A percentile compares a stretch with the other conserved stretches of the same genome.
phyloP scores from a whole-genome alignment of 768 basidiomycete species.

The Candolleomyces aberdarensis region DNA sequence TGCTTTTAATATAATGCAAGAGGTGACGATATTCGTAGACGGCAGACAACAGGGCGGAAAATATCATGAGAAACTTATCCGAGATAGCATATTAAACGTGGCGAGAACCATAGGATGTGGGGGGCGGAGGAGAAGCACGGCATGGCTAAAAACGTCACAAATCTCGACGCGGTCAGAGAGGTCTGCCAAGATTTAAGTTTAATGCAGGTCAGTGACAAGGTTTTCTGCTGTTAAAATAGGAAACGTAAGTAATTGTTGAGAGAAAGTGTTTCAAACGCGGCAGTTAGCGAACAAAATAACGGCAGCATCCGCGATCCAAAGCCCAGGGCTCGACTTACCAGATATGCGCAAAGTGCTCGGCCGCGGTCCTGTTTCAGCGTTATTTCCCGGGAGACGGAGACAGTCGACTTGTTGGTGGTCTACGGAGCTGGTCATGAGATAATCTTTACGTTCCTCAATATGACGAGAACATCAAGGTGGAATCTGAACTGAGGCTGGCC shows the following conservation, averaged over 20 bases:
- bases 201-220: not conserved
- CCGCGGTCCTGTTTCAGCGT: too few relatives aligned
- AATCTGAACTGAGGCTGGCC: too few relatives aligned
- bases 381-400: too few relatives aligned
- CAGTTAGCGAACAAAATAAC: slow-evolving; percentile 20
- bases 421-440: too few relatives aligned
- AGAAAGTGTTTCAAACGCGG: slow-evolving; percentile 7
- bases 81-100: slow-evolving; percentile 1
- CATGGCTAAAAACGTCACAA: not conserved
- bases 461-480: too few relatives aligned
- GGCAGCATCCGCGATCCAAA: slow-evolving; percentile 22
- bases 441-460: too few relatives aligned
- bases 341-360: slow-evolving; percentile 17
- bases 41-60: not conserved
- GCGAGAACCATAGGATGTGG: not conserved
- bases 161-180: not conserved
- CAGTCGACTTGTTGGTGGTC: too few relatives aligned
- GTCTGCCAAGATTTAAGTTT: slow-evolving; percentile 1
- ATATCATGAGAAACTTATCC: slow-evolving; percentile 1
- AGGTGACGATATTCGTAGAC: not conserved
- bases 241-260: not conserved
- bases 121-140: not conserved
- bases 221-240: not conserved
- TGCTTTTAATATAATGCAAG: slow-evolving; percentile 7
- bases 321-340: slow-evolving; percentile 20